Conservation (phyloP, 2,329 filamentous ascomycete genomes). For the Talaromyces sp. region DNA sequence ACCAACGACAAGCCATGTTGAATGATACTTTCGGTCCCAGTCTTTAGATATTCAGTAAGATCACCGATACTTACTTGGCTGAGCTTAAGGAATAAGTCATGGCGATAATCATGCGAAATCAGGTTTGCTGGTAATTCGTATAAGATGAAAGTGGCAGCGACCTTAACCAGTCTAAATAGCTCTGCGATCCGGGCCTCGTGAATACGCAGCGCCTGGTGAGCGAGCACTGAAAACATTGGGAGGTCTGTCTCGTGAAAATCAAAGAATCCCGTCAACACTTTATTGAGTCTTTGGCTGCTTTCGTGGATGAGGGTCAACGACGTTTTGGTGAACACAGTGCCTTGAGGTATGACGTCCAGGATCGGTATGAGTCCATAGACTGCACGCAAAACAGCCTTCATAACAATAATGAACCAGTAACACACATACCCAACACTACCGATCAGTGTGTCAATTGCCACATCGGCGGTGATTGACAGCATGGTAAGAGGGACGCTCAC, state of each 20-base stretch:
- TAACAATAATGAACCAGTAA: slow-evolving; percentile 33
- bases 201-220: slow-evolving; percentile 62
- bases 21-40: slow-evolving; percentile 11
- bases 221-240: slow-evolving; percentile 70
- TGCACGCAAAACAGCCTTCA: slow-evolving; percentile 28
- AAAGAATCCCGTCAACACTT: slow-evolving; percentile 34
- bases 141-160: slow-evolving; percentile 37
- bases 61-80: slow-evolving; percentile 15
- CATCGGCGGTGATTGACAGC: slow-evolving; percentile 67
- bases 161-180: slow-evolving; percentile 37
- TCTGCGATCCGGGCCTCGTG: slow-evolving; percentile 52
- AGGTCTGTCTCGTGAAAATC: slow-evolving; percentile 55
- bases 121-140: slow-evolving; percentile 33
- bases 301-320: slow-evolving; percentile 39
- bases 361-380: slow-evolving; percentile 30
- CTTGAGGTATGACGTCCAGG: slow-evolving; percentile 29
- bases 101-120: slow-evolving; percentile 21
- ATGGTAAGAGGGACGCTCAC: slow-evolving; percentile 67
- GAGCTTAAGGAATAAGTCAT: slow-evolving; percentile 17
- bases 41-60: slow-evolving; percentile 17
- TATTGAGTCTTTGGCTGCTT: slow-evolving; percentile 35
- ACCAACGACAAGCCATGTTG: background rate
- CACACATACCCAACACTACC: slow-evolving; percentile 54
- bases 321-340: slow-evolving; percentile 33
- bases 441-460: slow-evolving; percentile 71